These are phyloP conservation scores for Saccharomyces hybrid DNA, from an alignment of 1,139 yeast genomes.

Conservation along the genomic window DNA sequence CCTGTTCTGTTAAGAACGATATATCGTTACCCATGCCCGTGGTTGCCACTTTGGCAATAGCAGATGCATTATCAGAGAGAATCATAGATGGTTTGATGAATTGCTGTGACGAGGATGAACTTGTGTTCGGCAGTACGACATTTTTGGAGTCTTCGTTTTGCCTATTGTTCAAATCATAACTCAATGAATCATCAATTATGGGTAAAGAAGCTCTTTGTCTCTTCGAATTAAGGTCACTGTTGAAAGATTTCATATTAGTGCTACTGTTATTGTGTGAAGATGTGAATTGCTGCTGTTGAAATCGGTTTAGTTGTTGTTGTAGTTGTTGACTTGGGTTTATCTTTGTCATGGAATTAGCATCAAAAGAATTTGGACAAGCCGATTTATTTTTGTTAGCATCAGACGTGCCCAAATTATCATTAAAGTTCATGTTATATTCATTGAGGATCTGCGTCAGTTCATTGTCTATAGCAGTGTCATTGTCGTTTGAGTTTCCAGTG, in stretches of 20 bases:
- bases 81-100: slow-evolving; percentile 17
- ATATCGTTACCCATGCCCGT: slow-evolving; percentile 61
- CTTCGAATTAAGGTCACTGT: slow-evolving; percentile 11
- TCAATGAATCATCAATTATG: slow-evolving; percentile 17
- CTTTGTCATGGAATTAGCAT: background rate
- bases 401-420: slow-evolving; percentile 2
- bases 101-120: background rate
- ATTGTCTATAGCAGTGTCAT: slow-evolving; percentile 13
- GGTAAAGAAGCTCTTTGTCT: slow-evolving; percentile 25
- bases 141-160: slow-evolving; percentile 10
- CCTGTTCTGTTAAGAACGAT: background rate
- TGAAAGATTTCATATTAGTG: slow-evolving; percentile 8
- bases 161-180: slow-evolving; percentile 16
- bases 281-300: slow-evolving; percentile 6
- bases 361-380: background rate
- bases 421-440: slow-evolving; percentile 26
- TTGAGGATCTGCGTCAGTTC: slow-evolving; percentile 23
- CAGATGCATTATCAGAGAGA: slow-evolving; percentile 10
- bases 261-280: slow-evolving; percentile 4
- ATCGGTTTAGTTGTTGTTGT: background rate
- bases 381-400: background rate
- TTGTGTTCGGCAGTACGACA: background rate
- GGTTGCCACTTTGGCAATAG: slow-evolving; percentile 16
- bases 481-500: background rate
- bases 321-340: background rate